Conservation (phyloP, 1,139 yeast genomes). For the Geotrichum restrictum region DNA sequence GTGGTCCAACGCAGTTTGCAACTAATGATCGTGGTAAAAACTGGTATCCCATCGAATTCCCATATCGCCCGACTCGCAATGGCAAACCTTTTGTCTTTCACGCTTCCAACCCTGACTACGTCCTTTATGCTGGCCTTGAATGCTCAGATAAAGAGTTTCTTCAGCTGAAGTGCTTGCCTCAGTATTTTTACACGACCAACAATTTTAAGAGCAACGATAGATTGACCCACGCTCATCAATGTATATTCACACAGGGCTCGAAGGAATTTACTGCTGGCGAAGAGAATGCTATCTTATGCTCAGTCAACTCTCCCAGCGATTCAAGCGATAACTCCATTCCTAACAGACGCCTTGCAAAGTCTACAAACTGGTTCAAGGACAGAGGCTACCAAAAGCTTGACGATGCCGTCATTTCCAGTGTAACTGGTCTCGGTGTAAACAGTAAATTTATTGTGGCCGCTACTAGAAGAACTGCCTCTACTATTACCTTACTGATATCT, state of each 20-base stretch:
- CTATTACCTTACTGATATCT: slow-evolving; percentile 51
- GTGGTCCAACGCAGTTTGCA: slow-evolving; percentile 45
- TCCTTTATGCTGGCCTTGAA: slow-evolving; percentile 42
- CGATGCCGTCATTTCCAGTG: slow-evolving; percentile 35
- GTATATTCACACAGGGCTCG: slow-evolving; percentile 52
- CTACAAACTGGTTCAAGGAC: slow-evolving; percentile 56
- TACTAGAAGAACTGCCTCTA: slow-evolving; percentile 34
- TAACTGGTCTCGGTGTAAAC: slow-evolving; percentile 49
- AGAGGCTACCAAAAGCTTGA: slow-evolving; percentile 35
- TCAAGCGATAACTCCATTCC: slow-evolving; percentile 42
- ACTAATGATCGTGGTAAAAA: slow-evolving; percentile 56
- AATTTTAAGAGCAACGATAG: slow-evolving; percentile 45
- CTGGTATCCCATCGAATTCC: slow-evolving; percentile 49
- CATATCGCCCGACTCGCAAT: slow-evolving; percentile 28
- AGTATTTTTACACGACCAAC: slow-evolving; percentile 51
- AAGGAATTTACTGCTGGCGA: slow-evolving; percentile 42
- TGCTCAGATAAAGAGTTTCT: slow-evolving; percentile 40
- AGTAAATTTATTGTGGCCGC: slow-evolving; percentile 53
- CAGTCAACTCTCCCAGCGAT: slow-evolving; percentile 44
- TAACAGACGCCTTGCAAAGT: slow-evolving; percentile 43
- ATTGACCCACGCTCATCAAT: slow-evolving; percentile 39
- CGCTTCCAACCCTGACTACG: slow-evolving; percentile 42
- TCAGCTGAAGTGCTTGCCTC: slow-evolving; percentile 38
- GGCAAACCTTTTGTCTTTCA: slow-evolving; percentile 40
- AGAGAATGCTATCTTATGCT: slow-evolving; percentile 50